Conservation (phyloP, 768 basidiomycete species). For the Rhizopogon rudus region DNA sequence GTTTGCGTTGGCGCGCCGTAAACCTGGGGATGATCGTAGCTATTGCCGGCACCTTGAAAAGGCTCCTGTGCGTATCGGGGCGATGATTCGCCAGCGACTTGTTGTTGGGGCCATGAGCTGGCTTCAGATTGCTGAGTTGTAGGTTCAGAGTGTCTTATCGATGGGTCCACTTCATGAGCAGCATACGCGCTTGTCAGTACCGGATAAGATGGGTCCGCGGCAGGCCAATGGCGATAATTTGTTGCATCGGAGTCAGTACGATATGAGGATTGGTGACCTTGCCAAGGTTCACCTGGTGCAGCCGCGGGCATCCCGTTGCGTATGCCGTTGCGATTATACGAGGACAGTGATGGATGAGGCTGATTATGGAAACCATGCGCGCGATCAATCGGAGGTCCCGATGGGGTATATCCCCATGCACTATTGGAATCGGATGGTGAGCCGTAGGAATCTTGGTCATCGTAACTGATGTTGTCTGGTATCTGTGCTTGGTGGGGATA, state of each 20-base stretch:
- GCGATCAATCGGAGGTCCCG: slow-evolving; percentile 28
- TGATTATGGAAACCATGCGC: slow-evolving; percentile 40
- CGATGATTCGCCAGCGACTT: slow-evolving; percentile 7
- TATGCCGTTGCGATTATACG: slow-evolving; percentile 37
- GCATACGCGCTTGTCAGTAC: slow-evolving; percentile 21
- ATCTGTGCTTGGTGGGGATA: slow-evolving; percentile 38
- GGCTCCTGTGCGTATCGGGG: slow-evolving; percentile 17
- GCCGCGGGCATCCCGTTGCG: slow-evolving; percentile 17
- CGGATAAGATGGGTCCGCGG: slow-evolving; percentile 34
- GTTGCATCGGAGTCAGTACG: slow-evolving; percentile 26
- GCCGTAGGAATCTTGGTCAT: slow-evolving; percentile 37
- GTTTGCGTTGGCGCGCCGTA: slow-evolving; percentile 23
- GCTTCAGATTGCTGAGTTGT: slow-evolving; percentile 31
- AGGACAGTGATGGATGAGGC: slow-evolving; percentile 45
- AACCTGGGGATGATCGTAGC: slow-evolving; percentile 17
- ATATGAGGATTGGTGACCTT: slow-evolving; percentile 14
- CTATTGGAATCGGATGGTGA: slow-evolving; percentile 40
- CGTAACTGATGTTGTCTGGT: slow-evolving; percentile 37
- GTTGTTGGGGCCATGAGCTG: slow-evolving; percentile 24
- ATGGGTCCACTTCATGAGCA: slow-evolving; percentile 34
- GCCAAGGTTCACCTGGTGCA: slow-evolving; percentile 18
- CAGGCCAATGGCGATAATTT: slow-evolving; percentile 48
- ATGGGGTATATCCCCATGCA: slow-evolving; percentile 50
- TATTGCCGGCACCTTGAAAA: slow-evolving; percentile 14
- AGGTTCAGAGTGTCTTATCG: slow-evolving; percentile 29